Evolutionary conservation across 768 basidiomycete genomes (phyloP).

Genomic region (Termitomyces sp.): DNA sequence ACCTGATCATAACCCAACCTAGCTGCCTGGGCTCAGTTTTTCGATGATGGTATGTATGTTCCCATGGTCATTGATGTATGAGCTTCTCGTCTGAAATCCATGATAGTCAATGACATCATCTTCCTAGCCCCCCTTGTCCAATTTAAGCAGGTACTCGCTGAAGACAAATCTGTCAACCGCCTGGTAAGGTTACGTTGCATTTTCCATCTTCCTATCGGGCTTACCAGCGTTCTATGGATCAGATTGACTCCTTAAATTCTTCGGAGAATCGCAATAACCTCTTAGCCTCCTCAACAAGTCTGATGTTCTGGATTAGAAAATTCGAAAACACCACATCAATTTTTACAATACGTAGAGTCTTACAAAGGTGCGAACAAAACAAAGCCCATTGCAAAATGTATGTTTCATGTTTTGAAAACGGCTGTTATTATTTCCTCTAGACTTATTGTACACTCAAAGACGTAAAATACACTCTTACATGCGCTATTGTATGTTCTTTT

Average conservation of each 20-base stretch:
- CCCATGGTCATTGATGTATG: not conserved
- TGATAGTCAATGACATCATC: slow-evolving; percentile 57
- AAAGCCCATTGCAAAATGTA: slow-evolving; percentile 53
- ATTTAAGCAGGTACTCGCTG: slow-evolving; percentile 59
- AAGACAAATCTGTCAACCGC: slow-evolving; percentile 57
- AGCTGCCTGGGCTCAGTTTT: slow-evolving; percentile 70
- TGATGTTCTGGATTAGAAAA: slow-evolving; percentile 55
- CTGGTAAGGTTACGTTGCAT: slow-evolving; percentile 37
- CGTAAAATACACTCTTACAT: slow-evolving; percentile 54
- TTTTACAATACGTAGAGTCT: slow-evolving; percentile 53
- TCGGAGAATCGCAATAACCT: slow-evolving; percentile 60
- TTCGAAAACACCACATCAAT: slow-evolving; percentile 45
- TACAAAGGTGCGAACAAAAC: slow-evolving; percentile 52
- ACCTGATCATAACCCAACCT: not conserved
- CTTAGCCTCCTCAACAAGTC: slow-evolving; percentile 55
- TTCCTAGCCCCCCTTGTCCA: slow-evolving; percentile 66
- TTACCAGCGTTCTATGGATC: not conserved
- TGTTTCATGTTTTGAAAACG: slow-evolving; percentile 18
- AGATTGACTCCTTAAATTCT: slow-evolving; percentile 55
- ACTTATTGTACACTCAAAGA: slow-evolving; percentile 43
- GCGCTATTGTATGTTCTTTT: slow-evolving; percentile 42
- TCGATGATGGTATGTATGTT: slow-evolving; percentile 52
- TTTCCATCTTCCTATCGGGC: not conserved
- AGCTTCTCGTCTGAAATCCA: not conserved
- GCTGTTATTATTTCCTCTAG: slow-evolving; percentile 24